These are phyloP conservation scores for Diplogelasinospora grovesii DNA, from an alignment of 495 filamentous ascomycete species.

Conservation along the genomic window DNA sequence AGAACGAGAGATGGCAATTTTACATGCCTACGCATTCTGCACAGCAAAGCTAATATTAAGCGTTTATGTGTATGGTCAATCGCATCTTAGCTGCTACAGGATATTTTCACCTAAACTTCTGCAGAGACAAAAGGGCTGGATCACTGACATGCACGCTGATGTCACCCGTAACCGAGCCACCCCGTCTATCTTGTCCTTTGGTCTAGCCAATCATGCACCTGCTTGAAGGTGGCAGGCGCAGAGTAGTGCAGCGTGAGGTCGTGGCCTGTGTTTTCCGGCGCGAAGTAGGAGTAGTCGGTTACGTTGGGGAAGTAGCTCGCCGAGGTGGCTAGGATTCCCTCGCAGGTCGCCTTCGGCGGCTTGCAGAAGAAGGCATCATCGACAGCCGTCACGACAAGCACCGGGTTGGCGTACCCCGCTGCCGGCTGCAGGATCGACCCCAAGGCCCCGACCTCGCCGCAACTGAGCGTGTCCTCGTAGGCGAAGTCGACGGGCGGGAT, in stretches of 20 bases:
- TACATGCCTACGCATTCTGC: too few relatives aligned
- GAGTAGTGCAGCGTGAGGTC: slow-evolving; percentile 9
- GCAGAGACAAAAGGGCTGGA: too few relatives aligned
- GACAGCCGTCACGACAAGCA: slow-evolving; percentile 6
- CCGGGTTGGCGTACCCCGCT: background rate
- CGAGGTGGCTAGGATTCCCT: background rate
- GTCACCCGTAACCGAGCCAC: too few relatives aligned
- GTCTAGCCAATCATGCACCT: slow-evolving; percentile 2
- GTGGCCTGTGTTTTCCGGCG: slow-evolving; percentile 3
- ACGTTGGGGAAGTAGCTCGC: slow-evolving; percentile 1
- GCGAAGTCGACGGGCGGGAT: slow-evolving; percentile 4
- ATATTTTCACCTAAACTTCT: too few relatives aligned
- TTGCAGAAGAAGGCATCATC: slow-evolving; percentile 9
- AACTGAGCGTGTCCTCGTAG: slow-evolving; percentile 3
- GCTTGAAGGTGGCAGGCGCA: background rate
- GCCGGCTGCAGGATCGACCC: background rate
- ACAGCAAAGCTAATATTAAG: too few relatives aligned
- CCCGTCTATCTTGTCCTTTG: too few relatives aligned
- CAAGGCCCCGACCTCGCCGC: slow-evolving; percentile 3
- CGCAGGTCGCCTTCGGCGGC: background rate
- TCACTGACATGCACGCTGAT: too few relatives aligned
- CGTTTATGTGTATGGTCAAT: too few relatives aligned
- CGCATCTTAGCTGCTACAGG: too few relatives aligned
- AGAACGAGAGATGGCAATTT: too few relatives aligned
- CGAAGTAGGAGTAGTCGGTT: background rate